Conservation (phyloP, 129 eudicot genomes). For the Tanacetum coccineum region DNA sequence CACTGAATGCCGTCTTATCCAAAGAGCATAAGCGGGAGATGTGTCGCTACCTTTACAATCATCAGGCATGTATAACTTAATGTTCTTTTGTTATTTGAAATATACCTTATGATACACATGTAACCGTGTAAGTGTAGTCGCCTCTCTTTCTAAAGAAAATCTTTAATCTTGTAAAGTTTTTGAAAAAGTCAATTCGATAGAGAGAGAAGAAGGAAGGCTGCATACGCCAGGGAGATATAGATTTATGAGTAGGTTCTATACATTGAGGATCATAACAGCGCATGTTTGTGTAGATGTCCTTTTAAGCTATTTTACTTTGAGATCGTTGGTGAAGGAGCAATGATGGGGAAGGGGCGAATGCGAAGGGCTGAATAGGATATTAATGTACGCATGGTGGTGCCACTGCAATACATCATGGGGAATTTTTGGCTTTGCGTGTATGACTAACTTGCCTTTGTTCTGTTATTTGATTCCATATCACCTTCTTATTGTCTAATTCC, state of each 20-base stretch:
- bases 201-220: conserved; percentile 91
- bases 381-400: conserved; percentile 98
- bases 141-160: neutral
- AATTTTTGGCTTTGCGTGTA: conserved; percentile 95
- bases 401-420: conserved; percentile 95
- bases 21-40: conserved; percentile 85
- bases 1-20: conserved; percentile 81
- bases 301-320: conserved; percentile 80
- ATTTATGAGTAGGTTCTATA: conserved; percentile 99
- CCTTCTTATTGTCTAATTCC: conserved; percentile 12
- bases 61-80: conserved; percentile 59
- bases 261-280: conserved; percentile 92
- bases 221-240: no score
- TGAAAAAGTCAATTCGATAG: conserved; percentile 8
- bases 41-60: conserved; percentile 89
- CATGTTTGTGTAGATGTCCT: conserved; percentile 89
- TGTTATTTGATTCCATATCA: conserved; percentile 5
- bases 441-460: conserved; percentile 28
- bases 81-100: conserved; percentile 10
- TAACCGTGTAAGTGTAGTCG: conserved; percentile 5
- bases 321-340: conserved; percentile 92
- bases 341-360: conserved; percentile 86
- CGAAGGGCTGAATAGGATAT: conserved; percentile 83
- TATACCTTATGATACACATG: conserved; percentile 11
- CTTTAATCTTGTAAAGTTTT: conserved; percentile 16